Evolutionary conservation across 805 yeast species (phyloP).

Genomic region (Barnettozyma populi): DNA sequence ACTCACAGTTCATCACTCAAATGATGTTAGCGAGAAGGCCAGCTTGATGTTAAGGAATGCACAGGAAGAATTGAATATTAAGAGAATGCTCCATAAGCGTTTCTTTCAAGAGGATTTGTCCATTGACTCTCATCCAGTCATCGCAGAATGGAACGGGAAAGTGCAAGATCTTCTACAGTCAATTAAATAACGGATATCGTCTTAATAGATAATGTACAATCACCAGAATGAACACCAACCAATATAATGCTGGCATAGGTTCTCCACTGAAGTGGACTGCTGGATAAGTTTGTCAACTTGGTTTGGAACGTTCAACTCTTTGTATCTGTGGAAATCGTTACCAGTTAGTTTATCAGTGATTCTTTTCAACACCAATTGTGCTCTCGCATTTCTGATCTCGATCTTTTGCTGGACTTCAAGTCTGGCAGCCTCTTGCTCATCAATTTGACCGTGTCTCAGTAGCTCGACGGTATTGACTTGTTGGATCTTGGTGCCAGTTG

Average conservation of each 20-base stretch:
- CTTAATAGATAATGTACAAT: slow-evolving; percentile 8
- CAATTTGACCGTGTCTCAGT: slow-evolving; percentile 66
- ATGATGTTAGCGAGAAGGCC: slow-evolving; percentile 17
- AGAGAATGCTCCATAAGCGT: slow-evolving; percentile 47
- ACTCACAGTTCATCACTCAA: slow-evolving; percentile 16
- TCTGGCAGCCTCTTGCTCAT: slow-evolving; percentile 68
- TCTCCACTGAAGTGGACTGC: slow-evolving; percentile 95
- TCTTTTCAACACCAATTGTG: slow-evolving; percentile 81
- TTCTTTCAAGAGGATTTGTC: slow-evolving; percentile 45
- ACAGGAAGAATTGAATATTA: slow-evolving; percentile 48
- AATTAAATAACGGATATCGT: not conserved
- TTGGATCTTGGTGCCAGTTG: slow-evolving; percentile 65
- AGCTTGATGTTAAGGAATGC: slow-evolving; percentile 32
- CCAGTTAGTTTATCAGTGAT: slow-evolving; percentile 92
- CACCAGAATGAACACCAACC: slow-evolving; percentile 99
- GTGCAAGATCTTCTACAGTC: slow-evolving; percentile 8
- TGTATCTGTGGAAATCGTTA: slow-evolving; percentile 74
- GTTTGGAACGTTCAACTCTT: slow-evolving; percentile 71
- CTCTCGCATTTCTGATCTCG: slow-evolving; percentile 81
- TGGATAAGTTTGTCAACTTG: slow-evolving; percentile 93
- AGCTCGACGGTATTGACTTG: slow-evolving; percentile 66
- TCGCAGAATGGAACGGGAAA: slow-evolving; percentile 40
- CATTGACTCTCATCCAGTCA: slow-evolving; percentile 24
- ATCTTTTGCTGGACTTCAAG: slow-evolving; percentile 64
- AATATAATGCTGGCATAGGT: slow-evolving; percentile 90